phyloP scores from a whole-genome alignment of 2,329 filamentous ascomycete species.

The Verticillium longisporum region DNA sequence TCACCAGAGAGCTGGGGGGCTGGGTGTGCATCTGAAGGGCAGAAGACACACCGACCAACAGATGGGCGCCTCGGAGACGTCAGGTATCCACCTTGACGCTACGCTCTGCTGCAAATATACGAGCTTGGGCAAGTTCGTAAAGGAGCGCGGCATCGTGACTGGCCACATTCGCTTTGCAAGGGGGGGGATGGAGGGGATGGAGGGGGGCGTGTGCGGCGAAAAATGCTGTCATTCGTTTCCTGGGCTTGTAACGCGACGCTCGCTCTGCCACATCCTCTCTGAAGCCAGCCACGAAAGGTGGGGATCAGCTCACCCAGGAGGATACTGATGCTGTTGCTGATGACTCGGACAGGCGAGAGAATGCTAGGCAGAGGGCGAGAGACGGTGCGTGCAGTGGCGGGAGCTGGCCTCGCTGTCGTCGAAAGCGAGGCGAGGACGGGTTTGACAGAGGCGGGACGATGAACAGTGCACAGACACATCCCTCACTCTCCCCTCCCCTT shows the following conservation, averaged over 20 bases:
- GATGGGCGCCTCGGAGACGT: neutral
- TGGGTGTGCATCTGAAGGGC: conserved; percentile 8
- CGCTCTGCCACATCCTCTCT: conserved; percentile 5
- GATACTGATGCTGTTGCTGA: neutral
- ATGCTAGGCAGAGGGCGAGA: neutral
- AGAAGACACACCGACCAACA: conserved; percentile 17
- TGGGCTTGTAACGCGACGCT: neutral
- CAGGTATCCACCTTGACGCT: conserved; percentile 15
- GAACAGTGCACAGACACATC: neutral
- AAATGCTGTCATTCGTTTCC: conserved; percentile 2
- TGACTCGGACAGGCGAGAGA: neutral
- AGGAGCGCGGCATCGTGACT: conserved; percentile 40
- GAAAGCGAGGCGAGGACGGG: neutral
- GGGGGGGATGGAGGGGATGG: conserved; percentile 10
- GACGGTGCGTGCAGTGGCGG: neutral
- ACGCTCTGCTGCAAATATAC: conserved; percentile 44
- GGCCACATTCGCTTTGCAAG: conserved; percentile 19
- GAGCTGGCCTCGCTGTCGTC: neutral
- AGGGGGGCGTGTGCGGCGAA: conserved; percentile 1
- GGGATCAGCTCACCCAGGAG: neutral
- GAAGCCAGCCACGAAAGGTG: neutral
- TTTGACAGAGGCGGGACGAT: neutral
- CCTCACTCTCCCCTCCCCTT: neutral
- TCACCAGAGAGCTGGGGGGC: neutral
- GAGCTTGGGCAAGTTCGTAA: conserved; percentile 32